A percentile compares a stretch with the other conserved stretches of the same genome.
phyloP scores from a whole-genome alignment of 2,329 filamentous ascomycete species.

The Ceratocystis eucalypticola region DNA sequence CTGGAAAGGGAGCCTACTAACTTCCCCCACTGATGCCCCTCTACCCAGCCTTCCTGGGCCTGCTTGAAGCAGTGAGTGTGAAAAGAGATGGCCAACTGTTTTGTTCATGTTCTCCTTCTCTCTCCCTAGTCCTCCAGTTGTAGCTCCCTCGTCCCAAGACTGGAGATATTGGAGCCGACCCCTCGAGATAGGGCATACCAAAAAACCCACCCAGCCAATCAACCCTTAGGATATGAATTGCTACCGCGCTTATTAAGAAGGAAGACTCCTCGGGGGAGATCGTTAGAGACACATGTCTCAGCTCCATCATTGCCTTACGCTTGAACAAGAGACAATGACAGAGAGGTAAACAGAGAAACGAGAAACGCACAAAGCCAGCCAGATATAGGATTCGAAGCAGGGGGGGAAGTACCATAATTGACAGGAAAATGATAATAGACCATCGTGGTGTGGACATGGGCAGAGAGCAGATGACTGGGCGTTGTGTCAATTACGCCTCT shows the following conservation, averaged over 20 bases:
- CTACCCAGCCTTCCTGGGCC: neutral
- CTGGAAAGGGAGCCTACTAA: neutral
- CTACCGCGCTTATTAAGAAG: neutral
- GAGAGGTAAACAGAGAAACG: neutral
- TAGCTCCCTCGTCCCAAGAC: neutral
- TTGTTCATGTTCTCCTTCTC: neutral
- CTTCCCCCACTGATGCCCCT: neutral
- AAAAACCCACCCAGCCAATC: too few relatives aligned
- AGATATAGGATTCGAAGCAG: neutral
- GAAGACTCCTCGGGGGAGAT: neutral
- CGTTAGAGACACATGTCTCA: neutral
- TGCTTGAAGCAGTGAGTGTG: neutral
- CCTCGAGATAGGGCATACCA: neutral
- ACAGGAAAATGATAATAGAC: neutral
- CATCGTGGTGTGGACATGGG: neutral
- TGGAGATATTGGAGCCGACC: neutral
- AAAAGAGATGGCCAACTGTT: neutral
- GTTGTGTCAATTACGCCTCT: neutral
- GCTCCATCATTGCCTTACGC: too few relatives aligned
- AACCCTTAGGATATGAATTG: neutral
- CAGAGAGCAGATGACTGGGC: neutral
- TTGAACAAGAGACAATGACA: too few relatives aligned
- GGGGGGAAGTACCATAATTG: too few relatives aligned
- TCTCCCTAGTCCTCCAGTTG: neutral
- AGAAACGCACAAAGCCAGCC: neutral